Evolutionary conservation across 2,329 filamentous ascomycete genomes (phyloP).

Genomic region (Plenodomus biglobosus): DNA sequence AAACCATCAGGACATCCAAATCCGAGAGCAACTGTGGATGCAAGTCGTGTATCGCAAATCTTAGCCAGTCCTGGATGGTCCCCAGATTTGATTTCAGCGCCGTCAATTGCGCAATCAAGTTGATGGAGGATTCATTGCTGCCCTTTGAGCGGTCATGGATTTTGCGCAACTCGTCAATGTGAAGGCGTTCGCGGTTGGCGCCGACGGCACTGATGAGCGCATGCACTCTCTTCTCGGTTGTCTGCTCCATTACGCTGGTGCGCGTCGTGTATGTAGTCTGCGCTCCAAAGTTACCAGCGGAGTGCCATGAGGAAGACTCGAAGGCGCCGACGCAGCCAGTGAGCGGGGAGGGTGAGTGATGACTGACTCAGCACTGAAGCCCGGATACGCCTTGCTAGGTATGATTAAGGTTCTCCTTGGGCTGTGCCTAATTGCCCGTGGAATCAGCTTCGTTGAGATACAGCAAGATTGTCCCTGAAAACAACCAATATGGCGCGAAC

Average conservation of each 20-base stretch:
- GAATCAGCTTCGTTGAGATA: not conserved
- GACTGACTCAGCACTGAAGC: not conserved
- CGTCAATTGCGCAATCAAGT: conserved; percentile 41
- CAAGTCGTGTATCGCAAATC: conserved; percentile 37
- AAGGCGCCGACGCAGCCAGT: not conserved
- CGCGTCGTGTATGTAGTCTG: conserved; percentile 4
- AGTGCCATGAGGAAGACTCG: not conserved
- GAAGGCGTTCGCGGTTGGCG: conserved; percentile 33
- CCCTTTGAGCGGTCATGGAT: conserved; percentile 41
- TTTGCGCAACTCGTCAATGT: conserved; percentile 37
- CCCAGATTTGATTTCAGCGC: conserved; percentile 38
- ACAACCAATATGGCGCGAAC: not conserved
- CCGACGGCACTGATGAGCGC: conserved; percentile 32
- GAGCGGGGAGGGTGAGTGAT: not conserved
- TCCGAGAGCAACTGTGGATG: conserved; percentile 41
- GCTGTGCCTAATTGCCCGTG: not conserved
- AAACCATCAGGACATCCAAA: conserved; percentile 36
- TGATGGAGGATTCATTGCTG: conserved; percentile 35
- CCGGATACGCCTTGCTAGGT: not conserved
- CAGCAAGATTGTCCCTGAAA: no score
- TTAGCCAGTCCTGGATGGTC: conserved; percentile 41
- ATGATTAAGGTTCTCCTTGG: not conserved
- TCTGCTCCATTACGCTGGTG: conserved; percentile 26
- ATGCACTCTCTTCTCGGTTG: conserved; percentile 34
- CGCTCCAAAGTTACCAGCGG: not conserved